Evolutionary conservation across 2,329 filamentous ascomycete species (phyloP).

Genomic region (Ascochyta pisi): DNA sequence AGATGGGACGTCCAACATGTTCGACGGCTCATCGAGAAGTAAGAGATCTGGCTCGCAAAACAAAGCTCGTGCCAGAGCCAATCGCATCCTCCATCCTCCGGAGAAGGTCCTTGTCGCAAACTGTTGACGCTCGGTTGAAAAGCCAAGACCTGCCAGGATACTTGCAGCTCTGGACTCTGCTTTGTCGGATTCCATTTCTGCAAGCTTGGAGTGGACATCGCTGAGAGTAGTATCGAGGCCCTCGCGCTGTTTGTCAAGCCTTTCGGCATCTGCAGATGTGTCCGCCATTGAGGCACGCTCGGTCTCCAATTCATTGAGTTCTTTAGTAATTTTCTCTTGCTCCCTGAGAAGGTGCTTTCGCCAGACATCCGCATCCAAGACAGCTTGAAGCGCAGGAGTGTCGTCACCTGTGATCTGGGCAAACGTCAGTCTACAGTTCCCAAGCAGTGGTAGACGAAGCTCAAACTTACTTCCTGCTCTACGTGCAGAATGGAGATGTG

Average conservation of each 20-base stretch:
- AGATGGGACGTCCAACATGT: conserved; percentile 99
- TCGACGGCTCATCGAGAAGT: conserved; percentile 97
- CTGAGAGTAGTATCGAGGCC: conserved; percentile 88
- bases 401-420: conserved; percentile 88
- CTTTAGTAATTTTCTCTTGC: conserved; percentile 82
- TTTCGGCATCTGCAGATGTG: conserved; percentile 86
- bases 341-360: conserved; percentile 91
- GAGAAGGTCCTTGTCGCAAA: conserved; percentile 97
- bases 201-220: conserved; percentile 88
- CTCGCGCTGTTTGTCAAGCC: conserved; percentile 85
- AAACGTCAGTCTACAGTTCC: conserved; percentile 13
- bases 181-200: conserved; percentile 99
- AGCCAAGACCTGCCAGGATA: conserved; percentile 95
- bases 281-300: conserved; percentile 84
- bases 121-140: conserved; percentile 91
- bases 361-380: conserved; percentile 98
- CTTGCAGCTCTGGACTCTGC: conserved; percentile 94
- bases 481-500: conserved; percentile 99
- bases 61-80: conserved; percentile 90
- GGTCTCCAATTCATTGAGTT: conserved; percentile 77
- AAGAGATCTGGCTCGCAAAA: conserved; percentile 98
- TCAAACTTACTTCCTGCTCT: conserved; percentile 82
- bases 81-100: conserved; percentile 98
- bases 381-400: conserved; percentile 91
- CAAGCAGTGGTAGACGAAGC: neutral